Base-by-base conservation (phyloP, 129 eudicot genomes). In the Pseudognaphalium luteoalbum region DNA sequence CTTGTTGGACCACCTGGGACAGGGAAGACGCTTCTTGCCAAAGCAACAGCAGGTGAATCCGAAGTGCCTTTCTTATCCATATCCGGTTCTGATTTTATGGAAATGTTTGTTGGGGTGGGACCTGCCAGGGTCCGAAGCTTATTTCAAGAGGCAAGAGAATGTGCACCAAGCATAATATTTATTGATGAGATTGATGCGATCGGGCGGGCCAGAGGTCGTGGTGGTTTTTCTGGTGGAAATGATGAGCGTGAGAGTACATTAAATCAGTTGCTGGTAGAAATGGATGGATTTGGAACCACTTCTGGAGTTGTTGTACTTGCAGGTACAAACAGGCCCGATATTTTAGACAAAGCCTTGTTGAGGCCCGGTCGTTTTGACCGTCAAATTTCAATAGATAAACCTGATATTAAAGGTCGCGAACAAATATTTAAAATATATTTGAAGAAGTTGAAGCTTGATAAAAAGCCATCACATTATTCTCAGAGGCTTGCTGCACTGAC, bases 1-100 rank as follows among this genome's bases (percentile, higher is more conserved):
- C 87, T 92, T 47, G 96, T 92, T 1, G 97, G 97, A 25, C 97
- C 97, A 19, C 97, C 97, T 1, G 97, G 97, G 32, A 89, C 97
- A 2, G 97, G 97, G 6, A 92, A 92, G 76, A 91, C 97, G 39
- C 89, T 91, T 22, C 89, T 91, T 21, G 97, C 97, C 1, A 89
- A 87, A 78, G 97, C 97, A 32, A 92, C 92, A 42, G 97, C 97
- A 4, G 97, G 97, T 30, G 97, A 92, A 84, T 90, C 97, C 21
- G 84, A 75, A 14, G 93, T 92, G 2, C 97, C 97, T 4, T 92
- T 92, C 70, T 78, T 92, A 4, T 87, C 96, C 5, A 87, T 88
- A 66, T 82, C 93, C 3, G 96, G 96, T n/a, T 86, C 91, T 20
- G 97, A 92, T 62, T 92, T 92, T 67, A 76, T 87, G 91, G 97